Conservation (phyloP, 1,284 basidiomycete genomes). For the Taiwanofungus camphoratus region DNA sequence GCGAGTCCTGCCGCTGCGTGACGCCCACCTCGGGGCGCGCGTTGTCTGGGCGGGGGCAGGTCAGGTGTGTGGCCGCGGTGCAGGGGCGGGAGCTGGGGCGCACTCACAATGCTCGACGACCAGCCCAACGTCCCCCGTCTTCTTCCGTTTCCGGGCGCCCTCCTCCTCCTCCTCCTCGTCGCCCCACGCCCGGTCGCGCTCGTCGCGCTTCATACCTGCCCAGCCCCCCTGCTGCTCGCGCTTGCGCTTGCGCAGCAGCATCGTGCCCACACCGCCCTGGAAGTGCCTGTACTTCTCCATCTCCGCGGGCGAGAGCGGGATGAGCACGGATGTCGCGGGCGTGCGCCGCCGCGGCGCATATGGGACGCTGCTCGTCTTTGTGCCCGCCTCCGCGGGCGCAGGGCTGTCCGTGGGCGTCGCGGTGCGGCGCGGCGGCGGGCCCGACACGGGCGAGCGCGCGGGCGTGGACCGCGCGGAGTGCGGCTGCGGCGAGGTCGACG, state of each 20-base stretch:
- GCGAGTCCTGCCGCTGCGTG: conserved; percentile 80
- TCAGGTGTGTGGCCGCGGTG: background rate
- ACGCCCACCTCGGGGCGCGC: conserved; percentile 87
- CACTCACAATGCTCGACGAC: conserved; percentile 70
- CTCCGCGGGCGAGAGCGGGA: conserved; percentile 60
- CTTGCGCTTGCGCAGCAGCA: conserved; percentile 55
- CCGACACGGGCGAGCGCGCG: background rate
- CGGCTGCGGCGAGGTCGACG: background rate
- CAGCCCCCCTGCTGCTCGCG: conserved; percentile 33
- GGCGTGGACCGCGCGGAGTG: background rate
- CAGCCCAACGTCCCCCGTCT: conserved; percentile 56
- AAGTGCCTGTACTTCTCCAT: conserved; percentile 53
- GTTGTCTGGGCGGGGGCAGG: conserved; percentile 61
- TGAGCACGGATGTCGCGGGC: conserved; percentile 53
- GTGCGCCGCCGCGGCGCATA: conserved; percentile 66
- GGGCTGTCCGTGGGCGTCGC: conserved; percentile 19
- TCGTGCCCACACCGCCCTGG: conserved; percentile 49
- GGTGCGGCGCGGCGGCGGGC: background rate
- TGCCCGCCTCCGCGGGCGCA: conserved; percentile 17
- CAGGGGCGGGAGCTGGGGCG: background rate
- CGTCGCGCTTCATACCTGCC: background rate
- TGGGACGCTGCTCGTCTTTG: conserved; percentile 33
- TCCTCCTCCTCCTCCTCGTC: conserved; percentile 42
- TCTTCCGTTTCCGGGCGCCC: conserved; percentile 44
- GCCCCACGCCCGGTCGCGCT: conserved; percentile 30